Evolutionary conservation across 192 early-diverging fungal genomes (phyloP), one percentile per base, ranked within the genome.

Genomic region (Coemansia sp.): DNA sequence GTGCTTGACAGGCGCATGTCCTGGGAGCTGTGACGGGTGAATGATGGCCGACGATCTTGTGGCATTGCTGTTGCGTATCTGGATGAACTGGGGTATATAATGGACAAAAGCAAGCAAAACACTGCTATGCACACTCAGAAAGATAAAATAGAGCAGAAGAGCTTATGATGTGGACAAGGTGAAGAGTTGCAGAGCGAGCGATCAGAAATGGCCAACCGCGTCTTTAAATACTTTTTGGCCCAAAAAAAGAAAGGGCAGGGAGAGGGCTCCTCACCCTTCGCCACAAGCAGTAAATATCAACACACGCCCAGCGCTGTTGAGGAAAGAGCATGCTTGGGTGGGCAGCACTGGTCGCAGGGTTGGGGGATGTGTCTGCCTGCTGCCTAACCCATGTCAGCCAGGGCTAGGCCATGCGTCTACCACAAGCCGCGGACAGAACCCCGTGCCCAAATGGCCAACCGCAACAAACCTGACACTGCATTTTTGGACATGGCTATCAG

Each of bases 11-110:
- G 56, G 57, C 76, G 76, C 64, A 70, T 70, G 64, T 79, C 76
- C 61, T 79, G 76, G 32, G 76, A 79, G 57, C 68, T 62, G 68
- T 79, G 76, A 38, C 76, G 71, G 31, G 76, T 79, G 49, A 79
- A 79, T 28, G 76, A 79, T 30, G 70, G 51, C 14, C 76, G 66
- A 16, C 76, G 76, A 67, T 78, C 70, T 49, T 78, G 76, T 21
- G 70, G 63, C 76, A 78, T 78, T 12, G 49, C 22, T 44, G 14
- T 16, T 14, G 12, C 38, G 38, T 44, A 44, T 44, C 38, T 44
- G 14, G 38, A 44, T 16, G 14, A 16, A 9, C 38, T 44, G 16
- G 14, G 10, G 38, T 16, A 44, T 44, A 44, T 44, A 44, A 44
- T 44, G 14, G 38, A 44, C 10, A 44, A 16, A 44, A 16, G 7